A percentile compares a stretch with the other conserved stretches of the same genome.
phyloP scores from a whole-genome alignment of 257 asterid genomes.

The Verbena officinalis region DNA sequence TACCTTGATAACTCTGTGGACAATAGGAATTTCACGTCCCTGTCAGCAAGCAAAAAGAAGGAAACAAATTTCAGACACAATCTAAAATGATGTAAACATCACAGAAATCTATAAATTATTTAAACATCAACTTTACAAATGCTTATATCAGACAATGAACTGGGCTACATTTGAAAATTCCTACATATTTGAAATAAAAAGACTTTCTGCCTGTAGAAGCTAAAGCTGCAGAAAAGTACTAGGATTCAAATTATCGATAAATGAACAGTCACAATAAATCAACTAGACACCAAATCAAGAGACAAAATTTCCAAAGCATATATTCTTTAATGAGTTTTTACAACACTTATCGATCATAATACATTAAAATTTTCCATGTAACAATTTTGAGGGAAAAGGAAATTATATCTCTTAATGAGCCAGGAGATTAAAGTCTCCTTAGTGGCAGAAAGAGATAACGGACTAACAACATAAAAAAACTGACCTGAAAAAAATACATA shows the following conservation, averaged over 20 bases:
- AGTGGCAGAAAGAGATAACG: neutral
- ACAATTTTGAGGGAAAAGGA: conserved; percentile 19
- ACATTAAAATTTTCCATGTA: conserved; percentile 8
- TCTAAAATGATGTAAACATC: no score
- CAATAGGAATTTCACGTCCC: conserved; percentile 99
- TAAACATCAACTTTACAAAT: conserved; percentile 16
- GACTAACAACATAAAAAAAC: conserved; percentile 3
- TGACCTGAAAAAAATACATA: neutral
- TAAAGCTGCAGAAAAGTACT: neutral
- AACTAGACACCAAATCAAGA: conserved; percentile 7
- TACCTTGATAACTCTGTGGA: conserved; percentile 97
- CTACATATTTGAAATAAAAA: neutral
- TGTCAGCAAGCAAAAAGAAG: conserved; percentile 35
- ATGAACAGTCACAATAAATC: neutral
- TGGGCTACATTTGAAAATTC: neutral
- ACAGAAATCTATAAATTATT: neutral
- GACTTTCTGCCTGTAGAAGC: neutral
- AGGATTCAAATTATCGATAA: conserved; percentile 2
- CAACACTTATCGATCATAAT: neutral
- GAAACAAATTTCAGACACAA: conserved; percentile 5
- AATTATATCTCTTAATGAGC: neutral
- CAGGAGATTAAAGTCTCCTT: neutral
- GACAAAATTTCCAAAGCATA: conserved; percentile 2
- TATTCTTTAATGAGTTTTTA: conserved; percentile 2
- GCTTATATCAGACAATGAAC: conserved; percentile 3